A percentile compares a stretch with the other conserved stretches of the same genome.
phyloP scores from a whole-genome alignment of 805 yeast genomes.

The Lipomyces sp. region DNA sequence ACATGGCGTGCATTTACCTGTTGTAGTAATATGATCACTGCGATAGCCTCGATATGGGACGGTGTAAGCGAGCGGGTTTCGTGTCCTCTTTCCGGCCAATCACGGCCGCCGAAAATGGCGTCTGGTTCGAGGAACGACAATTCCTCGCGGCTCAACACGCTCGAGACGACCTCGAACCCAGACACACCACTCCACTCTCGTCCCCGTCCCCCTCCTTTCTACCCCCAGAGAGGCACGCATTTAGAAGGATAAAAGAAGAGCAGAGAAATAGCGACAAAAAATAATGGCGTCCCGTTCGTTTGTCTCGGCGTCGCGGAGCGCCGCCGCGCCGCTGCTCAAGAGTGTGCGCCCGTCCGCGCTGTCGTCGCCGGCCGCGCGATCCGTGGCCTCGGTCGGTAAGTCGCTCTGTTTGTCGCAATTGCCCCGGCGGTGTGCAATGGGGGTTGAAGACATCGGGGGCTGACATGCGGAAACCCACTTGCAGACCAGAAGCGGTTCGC shows the following conservation, averaged over 20 bases:
- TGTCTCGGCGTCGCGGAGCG: slow-evolving; percentile 4
- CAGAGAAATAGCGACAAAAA: too few relatives aligned
- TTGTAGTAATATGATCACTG: too few relatives aligned
- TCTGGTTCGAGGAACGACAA: slow-evolving; percentile 1
- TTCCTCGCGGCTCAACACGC: neutral
- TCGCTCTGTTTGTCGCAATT: too few relatives aligned
- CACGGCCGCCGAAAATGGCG: slow-evolving; percentile 7
- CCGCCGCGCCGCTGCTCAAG: slow-evolving; percentile 4
- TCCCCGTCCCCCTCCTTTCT: neutral
- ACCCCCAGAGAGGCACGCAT: neutral
- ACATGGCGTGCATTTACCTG: too few relatives aligned
- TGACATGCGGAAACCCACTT: too few relatives aligned
- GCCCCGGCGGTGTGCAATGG: too few relatives aligned
- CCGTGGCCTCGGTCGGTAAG: slow-evolving; percentile 20
- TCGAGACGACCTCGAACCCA: neutral
- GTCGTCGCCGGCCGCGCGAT: slow-evolving; percentile 9
- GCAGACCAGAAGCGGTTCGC: slow-evolving; percentile 28
- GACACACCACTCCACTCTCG: neutral
- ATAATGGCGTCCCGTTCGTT: slow-evolving; percentile 9
- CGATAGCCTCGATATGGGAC: too few relatives aligned
- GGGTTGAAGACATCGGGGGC: too few relatives aligned
- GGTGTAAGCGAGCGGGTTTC: slow-evolving; percentile 4
- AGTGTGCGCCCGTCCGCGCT: slow-evolving; percentile 3
- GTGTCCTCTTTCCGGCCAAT: slow-evolving; percentile 4
- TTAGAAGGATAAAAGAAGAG: neutral